phyloP scores from a whole-genome alignment of 345 rosid genomes.

The Bruguiera gymnorhiza region DNA sequence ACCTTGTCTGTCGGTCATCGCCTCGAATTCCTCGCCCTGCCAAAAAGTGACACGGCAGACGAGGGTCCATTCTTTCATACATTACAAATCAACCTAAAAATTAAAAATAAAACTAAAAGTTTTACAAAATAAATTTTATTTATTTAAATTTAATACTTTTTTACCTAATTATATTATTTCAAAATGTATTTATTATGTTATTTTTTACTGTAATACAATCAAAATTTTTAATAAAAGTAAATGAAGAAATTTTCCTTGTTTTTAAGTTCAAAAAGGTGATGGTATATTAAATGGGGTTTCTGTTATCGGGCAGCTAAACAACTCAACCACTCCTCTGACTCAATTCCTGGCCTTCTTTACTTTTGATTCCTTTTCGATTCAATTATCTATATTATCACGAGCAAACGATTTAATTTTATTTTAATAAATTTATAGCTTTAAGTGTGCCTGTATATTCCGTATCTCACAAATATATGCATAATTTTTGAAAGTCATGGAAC shows the following conservation, averaged over 20 bases:
- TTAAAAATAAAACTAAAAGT: no score
- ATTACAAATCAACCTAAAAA: conserved; percentile 2
- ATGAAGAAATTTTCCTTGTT: background rate
- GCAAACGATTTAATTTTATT: background rate
- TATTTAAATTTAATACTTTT: no score
- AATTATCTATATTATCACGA: conserved; percentile 38
- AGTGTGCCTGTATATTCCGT: no score
- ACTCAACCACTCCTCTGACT: conserved; percentile 88
- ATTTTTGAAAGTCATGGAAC: background rate
- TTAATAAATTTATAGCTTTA: no score
- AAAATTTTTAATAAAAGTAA: background rate
- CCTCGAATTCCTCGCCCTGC: conserved; percentile 50
- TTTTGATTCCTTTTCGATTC: conserved; percentile 61
- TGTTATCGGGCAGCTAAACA: conserved; percentile 49
- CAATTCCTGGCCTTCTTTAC: conserved; percentile 44
- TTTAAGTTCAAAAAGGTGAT: conserved; percentile 14
- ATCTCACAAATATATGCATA: no score
- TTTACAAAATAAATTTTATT: background rate
- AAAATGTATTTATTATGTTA: background rate
- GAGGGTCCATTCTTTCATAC: conserved; percentile 37
- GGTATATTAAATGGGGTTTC: conserved; percentile 42
- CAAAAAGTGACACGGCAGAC: conserved; percentile 53
- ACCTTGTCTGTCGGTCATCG: conserved; percentile 49
- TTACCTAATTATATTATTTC: no score
- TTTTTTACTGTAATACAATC: background rate